These are phyloP conservation scores for Platanthera zijinensis DNA, from an alignment of 106 monocot species.

Conservation along the genomic window DNA sequence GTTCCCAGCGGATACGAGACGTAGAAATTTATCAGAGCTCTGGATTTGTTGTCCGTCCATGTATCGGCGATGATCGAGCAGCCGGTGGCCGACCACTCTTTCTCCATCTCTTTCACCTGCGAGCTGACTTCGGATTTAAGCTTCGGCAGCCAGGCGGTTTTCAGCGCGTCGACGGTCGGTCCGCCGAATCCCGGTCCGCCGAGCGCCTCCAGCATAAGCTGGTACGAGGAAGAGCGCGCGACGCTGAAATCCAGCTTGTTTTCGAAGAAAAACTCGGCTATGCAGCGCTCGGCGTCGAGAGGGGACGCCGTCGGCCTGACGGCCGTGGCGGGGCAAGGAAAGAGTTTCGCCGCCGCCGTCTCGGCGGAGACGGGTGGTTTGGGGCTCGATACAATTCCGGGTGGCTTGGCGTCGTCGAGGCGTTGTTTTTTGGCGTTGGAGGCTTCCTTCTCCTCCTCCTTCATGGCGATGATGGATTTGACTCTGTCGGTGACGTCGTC, in stretches of 20 bases:
- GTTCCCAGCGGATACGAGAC: conserved; percentile 79
- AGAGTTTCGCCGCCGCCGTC: conserved; percentile 22
- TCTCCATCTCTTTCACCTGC: conserved; percentile 73
- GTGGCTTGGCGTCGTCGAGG: conserved; percentile 26
- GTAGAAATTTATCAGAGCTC: conserved; percentile 71
- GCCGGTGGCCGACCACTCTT: conserved; percentile 78
- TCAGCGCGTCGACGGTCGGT: conserved; percentile 54
- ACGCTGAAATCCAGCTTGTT: conserved; percentile 78
- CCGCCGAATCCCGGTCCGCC: conserved; percentile 73
- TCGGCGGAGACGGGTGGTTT: conserved; percentile 25
- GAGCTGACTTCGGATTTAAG: conserved; percentile 74
- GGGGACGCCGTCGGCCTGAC: conserved; percentile 20
- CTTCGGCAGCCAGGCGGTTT: conserved; percentile 66
- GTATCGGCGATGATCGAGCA: conserved; percentile 89
- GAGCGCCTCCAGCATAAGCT: conserved; percentile 72
- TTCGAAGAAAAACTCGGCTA: conserved; percentile 95
- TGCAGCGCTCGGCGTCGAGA: conserved; percentile 61
- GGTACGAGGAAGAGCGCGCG: conserved; percentile 60
- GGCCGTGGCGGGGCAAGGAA: conserved; percentile 13
- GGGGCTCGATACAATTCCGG: conserved; percentile 9
- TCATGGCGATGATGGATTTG: conserved; percentile 61
- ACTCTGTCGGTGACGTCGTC: conserved; percentile 79
- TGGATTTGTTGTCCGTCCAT: conserved; percentile 81
- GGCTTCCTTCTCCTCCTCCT: conserved; percentile 72
- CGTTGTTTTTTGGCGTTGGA: conserved; percentile 51